Evolutionary conservation across 2,329 filamentous ascomycete genomes (phyloP).

Genomic region (Fusarium sp.): DNA sequence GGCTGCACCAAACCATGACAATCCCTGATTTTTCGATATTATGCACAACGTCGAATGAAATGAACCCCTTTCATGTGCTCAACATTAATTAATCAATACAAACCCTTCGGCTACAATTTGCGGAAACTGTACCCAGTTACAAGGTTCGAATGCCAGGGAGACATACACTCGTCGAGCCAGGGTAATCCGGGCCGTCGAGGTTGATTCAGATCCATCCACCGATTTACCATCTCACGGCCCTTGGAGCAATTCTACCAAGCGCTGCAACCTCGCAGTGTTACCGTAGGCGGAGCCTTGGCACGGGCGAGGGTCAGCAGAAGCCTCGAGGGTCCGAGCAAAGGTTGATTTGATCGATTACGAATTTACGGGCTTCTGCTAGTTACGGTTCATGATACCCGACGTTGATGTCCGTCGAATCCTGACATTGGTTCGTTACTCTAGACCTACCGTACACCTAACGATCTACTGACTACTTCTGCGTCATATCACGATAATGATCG

Average conservation of each 20-base stretch:
- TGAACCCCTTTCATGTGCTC: slow-evolving; percentile 36
- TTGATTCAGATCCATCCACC: slow-evolving; percentile 44
- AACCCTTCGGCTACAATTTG: slow-evolving; percentile 32
- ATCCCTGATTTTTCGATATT: slow-evolving; percentile 1
- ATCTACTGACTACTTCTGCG: background rate
- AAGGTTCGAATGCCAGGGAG: slow-evolving; percentile 26
- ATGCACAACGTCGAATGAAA: slow-evolving; percentile 21
- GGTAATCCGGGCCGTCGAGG: slow-evolving; percentile 38
- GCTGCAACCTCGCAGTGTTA: slow-evolving; percentile 33
- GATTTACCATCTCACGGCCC: slow-evolving; percentile 41
- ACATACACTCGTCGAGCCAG: slow-evolving; percentile 18
- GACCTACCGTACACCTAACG: background rate
- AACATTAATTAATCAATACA: slow-evolving; percentile 21
- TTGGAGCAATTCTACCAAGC: slow-evolving; percentile 25
- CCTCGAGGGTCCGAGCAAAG: slow-evolving; percentile 36
- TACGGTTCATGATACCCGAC: slow-evolving; percentile 8
- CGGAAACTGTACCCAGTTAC: slow-evolving; percentile 35
- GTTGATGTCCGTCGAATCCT: slow-evolving; percentile 7
- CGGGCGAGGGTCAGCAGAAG: slow-evolving; percentile 7
- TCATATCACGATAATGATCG: slow-evolving; percentile 5
- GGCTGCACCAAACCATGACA: background rate
- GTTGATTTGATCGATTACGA: slow-evolving; percentile 16
- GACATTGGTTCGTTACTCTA: slow-evolving; percentile 10
- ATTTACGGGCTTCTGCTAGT: slow-evolving; percentile 9
- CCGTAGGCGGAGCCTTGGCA: slow-evolving; percentile 25